These are phyloP conservation scores for Mortierella sp. DNA, from an alignment of 371 early-diverging fungal genomes.

Conservation along the genomic window DNA sequence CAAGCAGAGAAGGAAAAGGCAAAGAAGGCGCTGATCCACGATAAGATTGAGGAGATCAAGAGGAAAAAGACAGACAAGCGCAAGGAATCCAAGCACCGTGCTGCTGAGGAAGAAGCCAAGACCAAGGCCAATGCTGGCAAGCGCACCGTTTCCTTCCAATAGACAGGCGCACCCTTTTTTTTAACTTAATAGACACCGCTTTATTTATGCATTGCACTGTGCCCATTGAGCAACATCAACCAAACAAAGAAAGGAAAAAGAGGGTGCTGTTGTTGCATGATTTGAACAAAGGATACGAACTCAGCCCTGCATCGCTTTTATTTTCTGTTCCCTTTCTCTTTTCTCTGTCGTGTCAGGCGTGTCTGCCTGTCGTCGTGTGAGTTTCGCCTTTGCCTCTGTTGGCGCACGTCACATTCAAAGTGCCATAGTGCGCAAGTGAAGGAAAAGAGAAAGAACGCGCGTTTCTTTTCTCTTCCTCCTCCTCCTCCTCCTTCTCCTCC, in stretches of 20 bases:
- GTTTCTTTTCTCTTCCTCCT: not conserved
- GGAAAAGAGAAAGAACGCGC: not conserved
- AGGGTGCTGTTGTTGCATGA: not conserved
- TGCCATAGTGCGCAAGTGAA: not conserved
- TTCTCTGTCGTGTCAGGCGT: not conserved
- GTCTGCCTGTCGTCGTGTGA: not conserved
- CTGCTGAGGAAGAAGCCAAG: slow-evolving; percentile 30
- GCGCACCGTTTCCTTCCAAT: slow-evolving; percentile 39
- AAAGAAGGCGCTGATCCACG: slow-evolving; percentile 43
- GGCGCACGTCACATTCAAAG: not conserved
- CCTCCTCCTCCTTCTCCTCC: not conserved
- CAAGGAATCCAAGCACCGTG: slow-evolving; percentile 48
- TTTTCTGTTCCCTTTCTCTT: not conserved
- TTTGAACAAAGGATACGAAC: not conserved
- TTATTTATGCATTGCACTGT: slow-evolving; percentile 2
- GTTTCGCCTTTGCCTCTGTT: not conserved
- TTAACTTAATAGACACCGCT: not conserved
- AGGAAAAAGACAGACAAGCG: slow-evolving; percentile 53
- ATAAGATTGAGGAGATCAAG: slow-evolving; percentile 57
- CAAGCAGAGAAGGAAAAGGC: slow-evolving; percentile 44
- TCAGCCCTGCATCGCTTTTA: slow-evolving; percentile 1
- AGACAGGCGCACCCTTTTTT: not conserved
- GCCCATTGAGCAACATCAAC: no score
- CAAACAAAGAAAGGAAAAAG: not conserved
- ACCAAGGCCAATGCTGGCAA: slow-evolving; percentile 20